Conservation (phyloP, 495 filamentous ascomycete genomes). For the Trichoderma parareesei region DNA sequence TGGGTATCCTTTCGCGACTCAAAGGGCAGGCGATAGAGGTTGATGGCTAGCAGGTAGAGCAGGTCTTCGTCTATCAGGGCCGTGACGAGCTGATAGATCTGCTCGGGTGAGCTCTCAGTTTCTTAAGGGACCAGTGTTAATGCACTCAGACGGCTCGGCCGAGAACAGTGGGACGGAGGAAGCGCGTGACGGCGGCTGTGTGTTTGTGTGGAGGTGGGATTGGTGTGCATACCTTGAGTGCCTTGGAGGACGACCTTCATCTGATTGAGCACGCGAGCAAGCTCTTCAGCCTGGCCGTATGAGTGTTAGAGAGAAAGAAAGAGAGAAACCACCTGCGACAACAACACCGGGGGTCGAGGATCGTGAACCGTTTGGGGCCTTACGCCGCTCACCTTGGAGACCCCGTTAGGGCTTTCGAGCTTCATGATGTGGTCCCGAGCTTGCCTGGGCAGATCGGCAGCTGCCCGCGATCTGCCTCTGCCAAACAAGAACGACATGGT, state of each 20-base stretch:
- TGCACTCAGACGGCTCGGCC: slow-evolving; percentile 5
- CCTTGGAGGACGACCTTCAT: slow-evolving; percentile 81
- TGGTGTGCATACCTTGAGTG: slow-evolving; percentile 53
- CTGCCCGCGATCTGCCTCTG: slow-evolving; percentile 54
- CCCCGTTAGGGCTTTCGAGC: slow-evolving; percentile 43
- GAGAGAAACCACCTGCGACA: too few species aligned
- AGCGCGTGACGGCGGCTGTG: slow-evolving; percentile 12
- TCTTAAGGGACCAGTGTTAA: slow-evolving; percentile 43
- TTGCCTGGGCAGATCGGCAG: slow-evolving; percentile 43
- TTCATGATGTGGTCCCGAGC: slow-evolving; percentile 46
- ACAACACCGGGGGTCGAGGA: slow-evolving; percentile 1
- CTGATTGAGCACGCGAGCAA: slow-evolving; percentile 67
- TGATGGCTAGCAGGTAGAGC: slow-evolving; percentile 68
- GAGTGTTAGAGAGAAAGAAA: neutral
- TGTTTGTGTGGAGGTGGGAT: too few species aligned
- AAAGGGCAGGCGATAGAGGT: slow-evolving; percentile 79
- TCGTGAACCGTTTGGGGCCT: too few species aligned
- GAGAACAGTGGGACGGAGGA: slow-evolving; percentile 6
- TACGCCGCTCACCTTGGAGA: slow-evolving; percentile 38
- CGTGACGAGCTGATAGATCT: slow-evolving; percentile 70
- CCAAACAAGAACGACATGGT: slow-evolving; percentile 90
- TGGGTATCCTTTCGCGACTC: slow-evolving; percentile 88
- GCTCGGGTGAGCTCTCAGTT: slow-evolving; percentile 73
- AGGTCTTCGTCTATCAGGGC: slow-evolving; percentile 82
- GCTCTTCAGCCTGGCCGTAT: slow-evolving; percentile 54